Percentiles rank a stretch among this genome's conserved stretches.
Evolutionary conservation across 2,329 filamentous ascomycete genomes (phyloP).

Genomic region (Grosmannia serpens): DNA sequence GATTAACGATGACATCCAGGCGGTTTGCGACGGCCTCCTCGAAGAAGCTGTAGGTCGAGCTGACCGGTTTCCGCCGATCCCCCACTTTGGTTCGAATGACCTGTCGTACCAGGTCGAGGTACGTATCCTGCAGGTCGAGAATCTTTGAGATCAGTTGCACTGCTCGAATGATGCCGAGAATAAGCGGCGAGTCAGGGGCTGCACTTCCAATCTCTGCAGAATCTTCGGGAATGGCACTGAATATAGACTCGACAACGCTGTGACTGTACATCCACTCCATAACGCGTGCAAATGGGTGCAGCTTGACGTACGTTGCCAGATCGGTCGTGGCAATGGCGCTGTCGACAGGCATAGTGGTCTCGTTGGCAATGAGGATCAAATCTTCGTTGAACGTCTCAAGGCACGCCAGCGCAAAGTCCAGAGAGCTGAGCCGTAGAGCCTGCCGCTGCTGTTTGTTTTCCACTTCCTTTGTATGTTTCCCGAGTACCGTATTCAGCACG

Average conservation of each 20-base stretch:
- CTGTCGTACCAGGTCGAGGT: conserved; percentile 77
- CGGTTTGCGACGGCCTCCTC: conserved; percentile 84
- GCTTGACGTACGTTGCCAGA: conserved; percentile 65
- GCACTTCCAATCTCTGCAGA: conserved; percentile 60
- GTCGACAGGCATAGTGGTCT: conserved; percentile 66
- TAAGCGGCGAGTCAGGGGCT: conserved; percentile 65
- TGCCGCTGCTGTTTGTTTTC: conserved; percentile 57
- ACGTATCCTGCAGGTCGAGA: conserved; percentile 81
- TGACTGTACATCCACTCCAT: conserved; percentile 99
- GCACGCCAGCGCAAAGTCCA: conserved; percentile 72
- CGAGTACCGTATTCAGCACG: conserved; percentile 68
- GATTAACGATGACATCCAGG: conserved; percentile 64
- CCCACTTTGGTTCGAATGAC: conserved; percentile 56
- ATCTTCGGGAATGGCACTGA: conserved; percentile 69
- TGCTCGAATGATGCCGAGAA: conserved; percentile 66
- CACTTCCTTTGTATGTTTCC: conserved; percentile 39
- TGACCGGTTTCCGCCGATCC: conserved; percentile 48
- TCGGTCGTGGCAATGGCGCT: conserved; percentile 61
- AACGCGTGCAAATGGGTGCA: conserved; percentile 86
- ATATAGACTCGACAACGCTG: conserved; percentile 68
- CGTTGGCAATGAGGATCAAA: conserved; percentile 72
- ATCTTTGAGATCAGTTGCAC: conserved; percentile 76
- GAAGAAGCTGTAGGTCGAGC: conserved; percentile 71
- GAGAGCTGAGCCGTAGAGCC: conserved; percentile 65
- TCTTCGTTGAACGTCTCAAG: conserved; percentile 89